phyloP scores from a whole-genome alignment of 352 stramenopile species.

The Phytophthora crassamura region DNA sequence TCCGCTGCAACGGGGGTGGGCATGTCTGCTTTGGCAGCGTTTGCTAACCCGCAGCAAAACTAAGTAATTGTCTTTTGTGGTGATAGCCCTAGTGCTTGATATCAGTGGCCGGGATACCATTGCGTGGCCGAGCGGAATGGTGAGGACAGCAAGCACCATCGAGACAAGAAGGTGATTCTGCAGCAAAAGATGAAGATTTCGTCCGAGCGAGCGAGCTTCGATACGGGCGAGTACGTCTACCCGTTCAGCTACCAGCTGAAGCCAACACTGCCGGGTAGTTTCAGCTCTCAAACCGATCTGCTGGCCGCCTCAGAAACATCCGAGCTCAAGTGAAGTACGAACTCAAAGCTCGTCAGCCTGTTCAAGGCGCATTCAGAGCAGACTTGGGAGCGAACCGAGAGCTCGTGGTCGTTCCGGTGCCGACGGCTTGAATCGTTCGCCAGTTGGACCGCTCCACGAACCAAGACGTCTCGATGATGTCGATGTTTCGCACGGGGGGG shows the following conservation, averaged over 20 bases:
- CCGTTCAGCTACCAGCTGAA: conserved; percentile 22
- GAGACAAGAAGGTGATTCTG: conserved; percentile 10
- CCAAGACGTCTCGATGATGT: conserved; percentile 14
- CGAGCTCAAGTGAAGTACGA: conserved; percentile 20
- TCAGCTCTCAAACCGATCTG: conserved; percentile 17
- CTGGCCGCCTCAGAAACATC: conserved; percentile 17
- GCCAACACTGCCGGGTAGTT: conserved; percentile 12
- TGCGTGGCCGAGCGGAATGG: conserved; percentile 21
- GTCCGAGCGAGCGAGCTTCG: background rate
- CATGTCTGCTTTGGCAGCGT: background rate
- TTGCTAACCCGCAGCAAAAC: too few relatives aligned
- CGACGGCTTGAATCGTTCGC: conserved; percentile 3
- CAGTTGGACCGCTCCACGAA: conserved; percentile 14
- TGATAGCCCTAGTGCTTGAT: conserved; percentile 8
- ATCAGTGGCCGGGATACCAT: conserved; percentile 13
- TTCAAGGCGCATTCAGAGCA: conserved; percentile 18
- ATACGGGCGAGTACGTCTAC: conserved; percentile 16
- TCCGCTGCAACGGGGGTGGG: conserved; percentile 23
- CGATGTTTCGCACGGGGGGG: conserved; percentile 18
- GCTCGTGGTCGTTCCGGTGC: conserved; percentile 7
- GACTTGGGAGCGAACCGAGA: conserved; percentile 17
- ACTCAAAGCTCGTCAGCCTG: conserved; percentile 9
- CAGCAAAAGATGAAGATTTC: conserved; percentile 13
- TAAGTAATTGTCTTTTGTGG: background rate
- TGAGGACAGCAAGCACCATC: conserved; percentile 9